Evolutionary conservation across 208 protist genomes (phyloP), one percentile per base, ranked within the genome.

Genomic region (Leishmania braziliensis): DNA sequence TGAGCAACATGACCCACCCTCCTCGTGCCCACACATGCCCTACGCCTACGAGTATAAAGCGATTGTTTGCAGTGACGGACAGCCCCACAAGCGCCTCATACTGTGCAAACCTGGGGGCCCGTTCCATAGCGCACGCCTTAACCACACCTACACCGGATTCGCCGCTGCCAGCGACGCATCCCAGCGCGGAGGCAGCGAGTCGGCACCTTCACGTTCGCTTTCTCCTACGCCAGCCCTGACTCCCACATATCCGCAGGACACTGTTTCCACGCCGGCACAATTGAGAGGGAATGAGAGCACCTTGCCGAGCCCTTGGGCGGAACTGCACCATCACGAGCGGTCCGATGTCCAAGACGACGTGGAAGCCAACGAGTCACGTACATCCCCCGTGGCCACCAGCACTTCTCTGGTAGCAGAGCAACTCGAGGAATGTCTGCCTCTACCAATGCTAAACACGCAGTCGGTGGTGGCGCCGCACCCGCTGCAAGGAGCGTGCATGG

Each of bases 21-120:
- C 53, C 29, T 26, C 33, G 51, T 33, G 51, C 50, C 46, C 72
- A 12, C 50, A 48, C 9, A 53, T 5, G 0, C 50, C 26, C 36
- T 78, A 78, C 39, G 20, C 6, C 60, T 78, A 78, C 75, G 58
- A 65, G 36, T 69, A 78, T 26, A 78, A 78, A 43, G 70, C 75
- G 14, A 70, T 78, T 26, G 36, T 69, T 63, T 39, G 62, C 75
- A 70, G 29, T 12, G 60, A 78, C 62, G 75, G 75, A 9, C 56
- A 78, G 10, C 75, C 46, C n/a, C 39, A 50, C 36, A 65, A 51
- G 60, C 75, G 75, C 12, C 75, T 78, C 36, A 46, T 78, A 18
- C 60, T 78, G 36, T 70, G 60, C 39, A 78, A 70, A n/a, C 2
- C 26, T 54, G 70, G 5, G n/a, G 26, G 5, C 0, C 70, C 6